Evolutionary conservation across 345 rosid species (phyloP), one percentile per base, ranked within the genome.

Genomic region (Acer negundo): DNA sequence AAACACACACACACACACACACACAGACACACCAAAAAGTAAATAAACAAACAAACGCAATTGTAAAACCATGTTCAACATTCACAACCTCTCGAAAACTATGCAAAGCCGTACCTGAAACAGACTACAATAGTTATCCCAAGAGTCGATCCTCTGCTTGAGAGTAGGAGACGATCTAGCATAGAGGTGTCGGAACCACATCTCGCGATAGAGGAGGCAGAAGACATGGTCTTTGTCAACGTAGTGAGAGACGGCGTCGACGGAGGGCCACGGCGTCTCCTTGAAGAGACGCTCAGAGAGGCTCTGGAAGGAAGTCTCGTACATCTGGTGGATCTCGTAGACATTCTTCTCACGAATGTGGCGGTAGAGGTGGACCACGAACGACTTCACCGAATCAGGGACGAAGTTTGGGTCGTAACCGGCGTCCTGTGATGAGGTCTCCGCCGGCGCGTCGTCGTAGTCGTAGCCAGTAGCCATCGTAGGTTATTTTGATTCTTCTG

Each of bases 251-350:
- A 96, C 93, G 4, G 98, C 99, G 20, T 96, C 97, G 17, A 94
- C 95, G 70, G 92, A 87, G 20, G 99, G 99, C 99, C 99, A 96
- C 0, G 99, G 97, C 6, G 97, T 87, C 62, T 96, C 98, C 88
- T 96, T 94, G 86, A 96, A 96, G 40, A 87, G 90, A 26, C 98
- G 89, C 10, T 94, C 97, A 6, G 97, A 96, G 35, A 96, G 84
- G 11, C 87, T 90, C 86, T 94, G 99, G 83, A 96, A 94, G 23
- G 98, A 96, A 22, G 91, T 91, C 89, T 94, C 98, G 84, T 95
- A 94, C 98, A 96, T 96, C 92, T 94, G 97, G 77, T 96, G 97
- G 86, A 94, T 96, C 92, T 92, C 99, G 88, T 94, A 96, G 16
- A 96, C 99, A 31, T 96, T 96, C 87, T 94, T 96, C 85, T 94